Evolutionary conservation across 345 rosid species (phyloP), one percentile per base, ranked within the genome.

Genomic region (Stellera chamaejasme): DNA sequence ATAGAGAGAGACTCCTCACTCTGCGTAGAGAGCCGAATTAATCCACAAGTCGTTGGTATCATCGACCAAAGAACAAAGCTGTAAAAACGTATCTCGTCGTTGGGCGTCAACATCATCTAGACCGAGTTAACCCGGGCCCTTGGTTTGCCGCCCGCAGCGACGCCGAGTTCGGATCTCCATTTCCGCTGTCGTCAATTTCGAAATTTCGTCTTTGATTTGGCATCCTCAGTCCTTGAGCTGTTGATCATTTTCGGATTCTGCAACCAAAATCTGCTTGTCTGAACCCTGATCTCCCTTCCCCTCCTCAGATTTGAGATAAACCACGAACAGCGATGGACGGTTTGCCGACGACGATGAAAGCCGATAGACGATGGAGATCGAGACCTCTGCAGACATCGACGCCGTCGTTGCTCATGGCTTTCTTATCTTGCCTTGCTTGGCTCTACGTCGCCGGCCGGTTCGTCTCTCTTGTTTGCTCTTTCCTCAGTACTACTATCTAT

Each of bases 361-460:
- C 82, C 36, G 98, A 91, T 45, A 68, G 86, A 58, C 79, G 96
- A 57, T 60, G 81, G 60, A 73, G 92, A 76, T 82, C 84, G 63
- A 91, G 77, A 83, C 67, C 78, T 72, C 60, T 61, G 6, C 82
- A 59, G 58, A 68, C 81, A 13, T 80, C 96, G 4, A 88, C 74
- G 48, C 87, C 96, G 0, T 88, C 98, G 3, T 59, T 88, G 32
- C 51, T 82, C 12, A 55, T 88, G 77, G 92, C 88, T 46, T 85
- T 88, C 79, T 80, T 85, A 82, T 91, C 96, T 61, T 91, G 95
- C 68, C 61, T 91, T 66, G 98, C 98, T 73, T 88, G 98, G 90
- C 96, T 91, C 65, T 88, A 91, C 61, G 95, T 88, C 54, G 96
- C 95, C 49, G 98, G 98, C 67, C 75, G 92, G 92, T 88, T 53